These are phyloP conservation scores for Penstemon newberryi DNA, from an alignment of 257 asterid species.

Conservation along the genomic window DNA sequence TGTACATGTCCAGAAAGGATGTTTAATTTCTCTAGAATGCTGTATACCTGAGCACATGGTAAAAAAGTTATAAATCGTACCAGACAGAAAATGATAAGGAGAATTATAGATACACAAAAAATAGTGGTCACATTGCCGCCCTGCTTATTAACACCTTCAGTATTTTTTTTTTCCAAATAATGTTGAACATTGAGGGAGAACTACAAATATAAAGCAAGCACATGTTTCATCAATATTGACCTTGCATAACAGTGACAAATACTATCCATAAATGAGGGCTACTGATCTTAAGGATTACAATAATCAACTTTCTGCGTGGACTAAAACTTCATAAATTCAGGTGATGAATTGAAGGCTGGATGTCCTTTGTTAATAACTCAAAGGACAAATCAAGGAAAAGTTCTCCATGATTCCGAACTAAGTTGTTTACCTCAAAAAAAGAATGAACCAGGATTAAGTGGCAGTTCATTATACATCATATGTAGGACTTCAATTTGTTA, in stretches of 20 bases:
- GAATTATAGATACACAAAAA: not conserved
- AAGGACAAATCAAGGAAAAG: not conserved
- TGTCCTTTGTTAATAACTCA: constrained; percentile 4
- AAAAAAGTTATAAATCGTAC: not conserved
- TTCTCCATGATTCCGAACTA: not conserved
- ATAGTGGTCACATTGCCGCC: not conserved
- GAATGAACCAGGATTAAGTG: not conserved
- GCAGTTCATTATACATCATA: not conserved
- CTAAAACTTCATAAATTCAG: not conserved
- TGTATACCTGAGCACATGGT: constrained; percentile 4
- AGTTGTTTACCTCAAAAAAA: not conserved
- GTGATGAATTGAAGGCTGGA: constrained; percentile 9
- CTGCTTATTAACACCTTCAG: not conserved
- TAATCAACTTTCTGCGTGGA: not conserved
- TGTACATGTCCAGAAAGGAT: constrained; percentile 8
- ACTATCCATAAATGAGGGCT: not conserved
- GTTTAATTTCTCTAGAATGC: not conserved
- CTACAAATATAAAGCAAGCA: constrained; percentile 9
- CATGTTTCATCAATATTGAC: not conserved
- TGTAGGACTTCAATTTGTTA: not conserved
- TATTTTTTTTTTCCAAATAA: not conserved
- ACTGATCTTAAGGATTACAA: not conserved
- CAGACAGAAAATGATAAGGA: constrained; percentile 5
- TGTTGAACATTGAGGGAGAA: not conserved
- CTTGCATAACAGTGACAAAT: not conserved